A percentile compares a stretch with the other conserved stretches of the same genome.
Conservation (phyloP, 2,329 filamentous ascomycete species). For the Paraphaeosphaeria sporulosa region DNA sequence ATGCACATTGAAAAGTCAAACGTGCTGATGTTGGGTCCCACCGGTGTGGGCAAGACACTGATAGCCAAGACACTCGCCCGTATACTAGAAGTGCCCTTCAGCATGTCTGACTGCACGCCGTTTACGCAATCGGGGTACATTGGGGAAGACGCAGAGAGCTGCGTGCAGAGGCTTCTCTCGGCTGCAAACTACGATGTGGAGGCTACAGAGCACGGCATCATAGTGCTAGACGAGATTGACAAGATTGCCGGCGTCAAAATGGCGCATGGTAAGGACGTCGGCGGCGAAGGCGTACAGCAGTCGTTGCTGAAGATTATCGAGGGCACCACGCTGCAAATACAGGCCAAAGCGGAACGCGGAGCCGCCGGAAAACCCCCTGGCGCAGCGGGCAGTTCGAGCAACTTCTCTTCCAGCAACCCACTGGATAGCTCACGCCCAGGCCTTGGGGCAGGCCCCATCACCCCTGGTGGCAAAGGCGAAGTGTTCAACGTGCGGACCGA, state of each 20-base stretch:
- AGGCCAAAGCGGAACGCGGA: slow-evolving; percentile 79
- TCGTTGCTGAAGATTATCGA: slow-evolving; percentile 95
- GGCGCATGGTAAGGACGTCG: slow-evolving; percentile 89
- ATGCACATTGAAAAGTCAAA: slow-evolving; percentile 96
- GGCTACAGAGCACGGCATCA: slow-evolving; percentile 87
- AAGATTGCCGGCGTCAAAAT: slow-evolving; percentile 93
- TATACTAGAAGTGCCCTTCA: slow-evolving; percentile 93
- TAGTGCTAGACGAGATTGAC: slow-evolving; percentile 96
- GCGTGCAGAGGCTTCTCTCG: slow-evolving; percentile 87
- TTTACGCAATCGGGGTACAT: slow-evolving; percentile 98
- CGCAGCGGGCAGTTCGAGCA: slow-evolving; percentile 25
- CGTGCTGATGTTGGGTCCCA: slow-evolving; percentile 86
- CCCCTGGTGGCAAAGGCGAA: slow-evolving; percentile 59
- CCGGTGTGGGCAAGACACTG: slow-evolving; percentile 94
- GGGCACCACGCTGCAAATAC: slow-evolving; percentile 90
- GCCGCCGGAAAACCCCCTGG: slow-evolving; percentile 33
- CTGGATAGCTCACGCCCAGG: slow-evolving; percentile 29
- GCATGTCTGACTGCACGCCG: slow-evolving; percentile 93
- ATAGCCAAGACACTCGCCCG: slow-evolving; percentile 92
- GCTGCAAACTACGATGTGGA: slow-evolving; percentile 89
- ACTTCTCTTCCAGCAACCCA: slow-evolving; percentile 26
- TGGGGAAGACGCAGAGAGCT: slow-evolving; percentile 95
- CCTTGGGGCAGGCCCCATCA: slow-evolving; percentile 23
- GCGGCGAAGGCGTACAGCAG: slow-evolving; percentile 96
- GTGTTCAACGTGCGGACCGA: slow-evolving; percentile 83